Percentiles rank a stretch among this genome's conserved stretches.
Evolutionary conservation across 176 grass and related monocot genomes (phyloP).

Genomic region (Carex scoparia): DNA sequence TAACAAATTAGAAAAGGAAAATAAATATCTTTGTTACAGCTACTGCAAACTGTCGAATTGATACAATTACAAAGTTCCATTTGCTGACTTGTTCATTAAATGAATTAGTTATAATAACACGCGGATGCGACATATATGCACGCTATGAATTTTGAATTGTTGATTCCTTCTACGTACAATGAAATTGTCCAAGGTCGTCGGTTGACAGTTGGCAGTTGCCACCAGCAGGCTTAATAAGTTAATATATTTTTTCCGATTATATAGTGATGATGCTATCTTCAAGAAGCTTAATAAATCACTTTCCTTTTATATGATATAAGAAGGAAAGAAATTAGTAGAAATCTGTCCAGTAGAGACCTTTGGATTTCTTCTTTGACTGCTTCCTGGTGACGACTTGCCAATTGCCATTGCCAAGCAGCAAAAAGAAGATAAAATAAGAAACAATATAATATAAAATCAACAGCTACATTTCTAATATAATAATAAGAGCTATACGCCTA

Average conservation of each 20-base stretch:
- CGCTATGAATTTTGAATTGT: background rate
- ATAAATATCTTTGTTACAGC: background rate
- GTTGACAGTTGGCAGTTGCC: background rate
- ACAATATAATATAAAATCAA: background rate
- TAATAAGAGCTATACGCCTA: background rate
- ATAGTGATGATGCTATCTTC: background rate
- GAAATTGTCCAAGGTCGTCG: background rate
- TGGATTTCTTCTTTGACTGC: background rate
- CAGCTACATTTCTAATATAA: background rate
- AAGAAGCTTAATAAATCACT: background rate
- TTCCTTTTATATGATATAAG: background rate
- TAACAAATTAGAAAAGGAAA: no score
- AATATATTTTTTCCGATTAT: background rate
- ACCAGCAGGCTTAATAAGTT: background rate
- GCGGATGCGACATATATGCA: background rate
- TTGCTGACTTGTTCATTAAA: background rate
- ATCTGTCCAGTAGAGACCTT: background rate
- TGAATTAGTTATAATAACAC: no score
- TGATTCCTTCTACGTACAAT: background rate
- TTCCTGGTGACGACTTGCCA: background rate
- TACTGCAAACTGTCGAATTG: background rate
- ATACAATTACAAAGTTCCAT: background rate
- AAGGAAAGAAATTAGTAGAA: background rate
- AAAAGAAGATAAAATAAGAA: background rate
- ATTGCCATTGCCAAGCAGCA: background rate